Evolutionary conservation across 345 rosid genomes (phyloP), one percentile per base, ranked within the genome.

Genomic region (Rubroshorea leprosula): DNA sequence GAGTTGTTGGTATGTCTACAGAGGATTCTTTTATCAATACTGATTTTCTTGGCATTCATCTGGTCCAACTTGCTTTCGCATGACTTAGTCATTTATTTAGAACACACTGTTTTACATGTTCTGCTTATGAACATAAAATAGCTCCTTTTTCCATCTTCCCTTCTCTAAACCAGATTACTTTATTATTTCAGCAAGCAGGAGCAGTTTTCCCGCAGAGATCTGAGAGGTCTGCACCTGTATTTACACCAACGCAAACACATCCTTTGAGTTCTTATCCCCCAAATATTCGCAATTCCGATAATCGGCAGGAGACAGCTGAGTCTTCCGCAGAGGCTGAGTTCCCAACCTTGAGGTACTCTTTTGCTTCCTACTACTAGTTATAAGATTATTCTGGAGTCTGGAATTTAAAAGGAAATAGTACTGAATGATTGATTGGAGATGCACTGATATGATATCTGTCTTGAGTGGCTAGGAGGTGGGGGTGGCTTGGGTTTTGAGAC

Each of bases 171-270:
- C 15, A 29, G 55, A 31, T 58, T 53, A 23, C 54, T 60, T 52
- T 29, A 59, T 67, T 62, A 18, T 83, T 73, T 72, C 90, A 94
- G 99, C 96, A 96, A 26, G 89, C 90, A 51, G 99, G 99, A 53
- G 95, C 99, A 59, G 97, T 94, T 55, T 94, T 94, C 65, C 99
- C 99, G 68, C 92, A 79, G 70, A 84, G 96, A 74, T 58, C 95
- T 4, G 97, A 94, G 76, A 81, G 83, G 65, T 72, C 97, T 31
- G 90, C 95, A 27, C 97, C 97, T 50, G 90, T 87, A 71, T 85
- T 93, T 60, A 94, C 99, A 23, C 95, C 95, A 64, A 95, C 88
- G 39, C 97, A 90, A 74, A 82, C 99, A 44, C 96, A 87, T 61
- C 96, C 97, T 44, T 68, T 90, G 75, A 21, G 96, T 15, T 84